A percentile compares a stretch with the other conserved stretches of the same genome.
Conservation (phyloP, 139 green algal genomes). For the Pleodorina starrii region DNA sequence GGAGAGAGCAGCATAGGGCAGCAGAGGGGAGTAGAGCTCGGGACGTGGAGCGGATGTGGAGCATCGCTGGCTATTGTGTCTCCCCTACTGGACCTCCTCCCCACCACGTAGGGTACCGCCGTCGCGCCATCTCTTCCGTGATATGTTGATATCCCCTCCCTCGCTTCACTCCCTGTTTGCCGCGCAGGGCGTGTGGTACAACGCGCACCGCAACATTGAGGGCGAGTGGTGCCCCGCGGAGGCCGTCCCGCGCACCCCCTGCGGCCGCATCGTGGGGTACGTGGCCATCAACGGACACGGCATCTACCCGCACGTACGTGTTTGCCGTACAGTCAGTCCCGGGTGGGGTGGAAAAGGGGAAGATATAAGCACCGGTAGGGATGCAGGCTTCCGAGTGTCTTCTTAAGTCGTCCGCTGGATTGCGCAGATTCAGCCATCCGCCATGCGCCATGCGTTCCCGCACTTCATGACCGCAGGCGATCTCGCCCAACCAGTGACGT, state of each 20-base stretch:
- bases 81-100: too few species aligned
- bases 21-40: too few species aligned
- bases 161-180: neutral
- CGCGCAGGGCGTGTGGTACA: constrained; percentile 49
- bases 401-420: too few species aligned
- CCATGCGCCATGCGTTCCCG: neutral
- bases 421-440: too few species aligned
- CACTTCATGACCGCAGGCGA: neutral
- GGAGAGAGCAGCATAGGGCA: too few species aligned
- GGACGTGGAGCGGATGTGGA: too few species aligned
- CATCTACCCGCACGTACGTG: constrained; percentile 33
- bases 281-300: constrained; percentile 48
- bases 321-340: neutral
- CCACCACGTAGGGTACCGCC: too few species aligned
- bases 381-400: too few species aligned
- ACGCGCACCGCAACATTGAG: constrained; percentile 51
- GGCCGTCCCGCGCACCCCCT: constrained; percentile 26
- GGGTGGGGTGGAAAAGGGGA: neutral
- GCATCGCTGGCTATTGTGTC: too few species aligned
- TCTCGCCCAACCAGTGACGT: neutral
- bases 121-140: too few species aligned
- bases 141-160: too few species aligned
- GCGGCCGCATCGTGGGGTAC: constrained; percentile 36
- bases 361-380: neutral
- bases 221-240: constrained; percentile 37